Evolutionary conservation across 441 rosid species (phyloP).

Genomic region (Erodium chrysanthum): DNA sequence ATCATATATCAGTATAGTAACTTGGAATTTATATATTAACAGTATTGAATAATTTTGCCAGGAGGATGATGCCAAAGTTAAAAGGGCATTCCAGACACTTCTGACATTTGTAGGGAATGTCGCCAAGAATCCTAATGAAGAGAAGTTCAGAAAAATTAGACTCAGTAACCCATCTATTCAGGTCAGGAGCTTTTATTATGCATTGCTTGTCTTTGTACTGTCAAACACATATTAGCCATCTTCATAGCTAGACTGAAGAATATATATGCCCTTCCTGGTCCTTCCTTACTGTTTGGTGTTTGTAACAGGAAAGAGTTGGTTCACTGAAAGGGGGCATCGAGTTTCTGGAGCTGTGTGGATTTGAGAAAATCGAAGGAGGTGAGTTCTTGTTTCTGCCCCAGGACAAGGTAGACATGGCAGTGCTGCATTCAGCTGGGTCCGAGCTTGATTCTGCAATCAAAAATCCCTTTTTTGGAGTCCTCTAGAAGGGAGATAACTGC

Average conservation of each 20-base stretch:
- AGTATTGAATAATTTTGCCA: too few species aligned
- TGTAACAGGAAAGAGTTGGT: conserved; percentile 86
- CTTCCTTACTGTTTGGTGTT: conserved; percentile 9
- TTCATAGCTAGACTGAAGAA: too few species aligned
- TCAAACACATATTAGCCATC: too few species aligned
- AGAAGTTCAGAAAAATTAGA: conserved; percentile 88
- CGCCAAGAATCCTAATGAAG: conserved; percentile 76
- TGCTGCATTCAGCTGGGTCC: conserved; percentile 74
- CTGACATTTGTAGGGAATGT: conserved; percentile 82
- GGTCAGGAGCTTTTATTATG: conserved; percentile 35
- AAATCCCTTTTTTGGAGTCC: conserved; percentile 88
- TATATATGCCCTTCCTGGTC: conserved; percentile 5
- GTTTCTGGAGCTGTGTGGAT: conserved; percentile 81
- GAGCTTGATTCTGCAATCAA: conserved; percentile 88
- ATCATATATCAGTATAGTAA: too few species aligned
- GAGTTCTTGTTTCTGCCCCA: conserved; percentile 68
- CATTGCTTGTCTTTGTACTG: too few species aligned
- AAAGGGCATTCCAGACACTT: conserved; percentile 89
- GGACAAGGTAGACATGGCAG: conserved; percentile 62
- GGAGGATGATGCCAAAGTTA: conserved; percentile 89
- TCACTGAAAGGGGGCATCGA: conserved; percentile 60
- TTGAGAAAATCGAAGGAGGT: conserved; percentile 67
- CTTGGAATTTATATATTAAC: too few species aligned
- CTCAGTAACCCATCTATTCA: conserved; percentile 71
- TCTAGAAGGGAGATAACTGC: too few species aligned